Evolutionary conservation across 1,284 basidiomycete genomes (phyloP).

Genomic region (Anthracocystis walkeri): DNA sequence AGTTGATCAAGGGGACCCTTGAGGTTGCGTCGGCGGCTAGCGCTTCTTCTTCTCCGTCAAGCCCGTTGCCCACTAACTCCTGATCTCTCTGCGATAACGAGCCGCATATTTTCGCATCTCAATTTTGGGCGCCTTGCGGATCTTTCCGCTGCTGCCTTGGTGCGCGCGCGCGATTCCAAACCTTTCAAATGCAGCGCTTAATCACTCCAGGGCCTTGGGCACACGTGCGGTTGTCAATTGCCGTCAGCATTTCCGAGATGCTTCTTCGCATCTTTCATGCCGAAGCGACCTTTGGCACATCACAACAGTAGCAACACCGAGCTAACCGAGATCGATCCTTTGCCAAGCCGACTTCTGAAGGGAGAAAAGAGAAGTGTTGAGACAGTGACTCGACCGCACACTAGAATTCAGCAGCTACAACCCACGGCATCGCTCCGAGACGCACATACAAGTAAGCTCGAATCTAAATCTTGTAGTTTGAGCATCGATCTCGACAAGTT

Average conservation of each 20-base stretch:
- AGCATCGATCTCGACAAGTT: background rate
- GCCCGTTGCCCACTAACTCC: constrained; percentile 19
- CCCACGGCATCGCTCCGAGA: background rate
- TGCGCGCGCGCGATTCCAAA: background rate
- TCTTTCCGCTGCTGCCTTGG: constrained; percentile 9
- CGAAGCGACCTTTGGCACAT: constrained; percentile 1
- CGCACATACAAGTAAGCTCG: background rate
- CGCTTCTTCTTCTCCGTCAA: constrained; percentile 10
- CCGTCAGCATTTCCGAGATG: background rate
- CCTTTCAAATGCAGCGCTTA: background rate
- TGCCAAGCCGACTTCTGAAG: background rate
- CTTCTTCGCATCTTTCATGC: constrained; percentile 3
- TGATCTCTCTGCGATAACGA: constrained; percentile 7
- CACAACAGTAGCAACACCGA: background rate
- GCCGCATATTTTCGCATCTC: background rate
- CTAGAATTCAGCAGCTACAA: background rate
- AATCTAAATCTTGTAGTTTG: background rate
- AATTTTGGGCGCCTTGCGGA: background rate
- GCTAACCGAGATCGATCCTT: constrained; percentile 3
- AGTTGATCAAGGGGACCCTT: background rate
- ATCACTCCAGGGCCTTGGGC: background rate
- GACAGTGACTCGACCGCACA: background rate
- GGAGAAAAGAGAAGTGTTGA: background rate
- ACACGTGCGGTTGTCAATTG: background rate
- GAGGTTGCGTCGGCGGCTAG: no score